Base-by-base conservation (phyloP, 177 flowering plant species). In the Tripterygium wilfordii region DNA sequence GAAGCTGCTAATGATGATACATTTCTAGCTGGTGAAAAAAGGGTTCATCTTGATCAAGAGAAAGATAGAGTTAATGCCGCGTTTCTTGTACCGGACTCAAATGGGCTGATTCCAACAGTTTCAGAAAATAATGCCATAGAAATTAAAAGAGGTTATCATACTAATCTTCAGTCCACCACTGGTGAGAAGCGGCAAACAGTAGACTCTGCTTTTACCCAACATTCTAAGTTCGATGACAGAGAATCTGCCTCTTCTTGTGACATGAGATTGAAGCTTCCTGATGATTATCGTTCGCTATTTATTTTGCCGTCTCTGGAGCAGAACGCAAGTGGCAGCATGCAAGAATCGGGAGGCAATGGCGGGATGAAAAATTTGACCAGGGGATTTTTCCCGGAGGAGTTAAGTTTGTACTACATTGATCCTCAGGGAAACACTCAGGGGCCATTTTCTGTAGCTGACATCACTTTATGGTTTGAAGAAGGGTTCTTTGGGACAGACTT, bases 351-450 rank as follows among this genome's bases (percentile, higher is more conserved):
- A 33, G 54, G 39, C 36, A 52, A 45, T 16, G 57, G 28, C 20
- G 65, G 45, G 41, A 45, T 24, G 39, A 57, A 64, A 51, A 42
- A 47, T 10, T 20, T 39, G 7, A 81, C 57, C 51, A 68, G 52
- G 42, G 61, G 51, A 39, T 40, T 51, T 18, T 52, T 58, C 19
- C 76, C 81, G 17, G 99, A 92, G 67, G 96, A 89, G 42, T 45
- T 86, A 32, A 80, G 79, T 64, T 67, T 92, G 55, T 82, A 48
- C 38, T 92, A 92, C 56, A 64, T 73, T 57, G 99, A 92, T 65
- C 99, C 98, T 48, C 96, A 84, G 63, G 98, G 98, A 22, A 84
- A 66, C 26, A 75, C 74, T 31, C 98, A 92, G 66, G 98, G 98
- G 3, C 98, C 98, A 16, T 92, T 79, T 62, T 66, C 84, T 29